Base-by-base conservation (phyloP, 768 basidiomycete species). In the Cytidiella melzeri region DNA sequence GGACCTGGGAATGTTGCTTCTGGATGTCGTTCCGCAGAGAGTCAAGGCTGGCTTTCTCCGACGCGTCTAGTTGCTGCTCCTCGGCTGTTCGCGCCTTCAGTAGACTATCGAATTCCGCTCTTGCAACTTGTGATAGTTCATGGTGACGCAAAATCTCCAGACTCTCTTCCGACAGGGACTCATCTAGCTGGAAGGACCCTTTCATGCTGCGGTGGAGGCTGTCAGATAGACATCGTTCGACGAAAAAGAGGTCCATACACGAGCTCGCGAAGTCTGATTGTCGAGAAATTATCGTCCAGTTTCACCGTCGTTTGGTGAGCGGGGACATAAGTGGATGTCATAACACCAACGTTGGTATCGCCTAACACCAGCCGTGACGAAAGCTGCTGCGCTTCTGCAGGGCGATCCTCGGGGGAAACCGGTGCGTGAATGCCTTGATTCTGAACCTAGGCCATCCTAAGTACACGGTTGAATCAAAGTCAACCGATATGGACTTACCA, bases 401-500 rank as follows among this genome's bases (percentile, higher is more conserved):
- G 13, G n/a, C 11, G 3, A 12, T 47, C 39, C 11, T 47, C 40
- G 3, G 45, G 28, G n/a, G 39, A n/a, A 7, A 18, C 5, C 3
- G 39, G 40, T n/a, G 18, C 6, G 2, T 5, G 28, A 25, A 52
- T 26, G 5, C 19, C 18, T 13, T 18, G 3, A 24, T 30, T 19
- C 9, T 45, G 37, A 11, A 52, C 43, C 51, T 52, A 36, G 13
- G 20, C 20, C 10, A 51, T n/a, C n/a, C n/a, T n/a, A 13, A 51
- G 20, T 4, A 7, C 47, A 12, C 5, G 27, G n/a, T 36, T 13
- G 39, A n/a, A 30, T 18, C 10, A 3, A 28, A 9, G n/a, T 25
- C 19, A 19, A 11, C 24, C 15, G 15, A 41, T 25, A 9, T 26
- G 34, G 15, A 34, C 18, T 45, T 56, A 79, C 80, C 55, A 60